Percentiles rank a stretch among this genome's conserved stretches.
Evolutionary conservation across 169 alveolate species (phyloP).

Genomic region (Eimeria mitis): DNA sequence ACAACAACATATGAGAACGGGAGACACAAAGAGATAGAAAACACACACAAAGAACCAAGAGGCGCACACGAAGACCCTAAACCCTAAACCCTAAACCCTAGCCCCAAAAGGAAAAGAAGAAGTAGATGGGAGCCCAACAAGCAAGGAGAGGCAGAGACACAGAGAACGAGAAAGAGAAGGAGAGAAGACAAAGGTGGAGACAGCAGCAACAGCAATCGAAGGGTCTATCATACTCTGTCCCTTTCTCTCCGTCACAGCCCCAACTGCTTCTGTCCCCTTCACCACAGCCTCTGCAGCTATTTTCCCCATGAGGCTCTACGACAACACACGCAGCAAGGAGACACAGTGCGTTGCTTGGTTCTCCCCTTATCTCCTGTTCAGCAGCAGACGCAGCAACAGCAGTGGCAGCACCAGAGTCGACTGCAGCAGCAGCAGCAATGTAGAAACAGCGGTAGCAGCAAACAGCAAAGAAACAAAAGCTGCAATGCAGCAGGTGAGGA

Average conservation of each 20-base stretch:
- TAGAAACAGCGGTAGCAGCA: conserved; percentile 9
- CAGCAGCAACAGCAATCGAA: not conserved
- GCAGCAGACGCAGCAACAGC: not conserved
- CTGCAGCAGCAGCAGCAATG: not conserved
- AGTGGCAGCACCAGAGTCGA: not conserved
- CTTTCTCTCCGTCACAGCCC: not conserved
- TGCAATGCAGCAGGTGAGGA: not conserved
- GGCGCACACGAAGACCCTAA: not conserved
- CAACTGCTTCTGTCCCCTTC: not conserved
- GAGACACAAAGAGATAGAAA: not conserved
- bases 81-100: not conserved
- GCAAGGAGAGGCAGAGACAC: not conserved
- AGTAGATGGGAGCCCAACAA: not conserved
- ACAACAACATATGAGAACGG: not conserved
- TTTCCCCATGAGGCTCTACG: conserved; percentile 10
- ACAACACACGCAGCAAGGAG: not conserved
- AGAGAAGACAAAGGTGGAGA: not conserved
- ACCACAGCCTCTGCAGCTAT: conserved; percentile 26
- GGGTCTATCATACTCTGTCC: not conserved
- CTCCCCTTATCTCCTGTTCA: too few relatives aligned
- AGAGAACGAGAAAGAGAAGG: not conserved
- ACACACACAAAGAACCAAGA: not conserved
- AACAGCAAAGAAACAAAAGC: not conserved
- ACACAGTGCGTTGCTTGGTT: too few relatives aligned
- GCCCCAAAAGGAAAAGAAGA: not conserved